phyloP scores from a whole-genome alignment of 768 basidiomycete genomes.

The Amyloporia xantha region DNA sequence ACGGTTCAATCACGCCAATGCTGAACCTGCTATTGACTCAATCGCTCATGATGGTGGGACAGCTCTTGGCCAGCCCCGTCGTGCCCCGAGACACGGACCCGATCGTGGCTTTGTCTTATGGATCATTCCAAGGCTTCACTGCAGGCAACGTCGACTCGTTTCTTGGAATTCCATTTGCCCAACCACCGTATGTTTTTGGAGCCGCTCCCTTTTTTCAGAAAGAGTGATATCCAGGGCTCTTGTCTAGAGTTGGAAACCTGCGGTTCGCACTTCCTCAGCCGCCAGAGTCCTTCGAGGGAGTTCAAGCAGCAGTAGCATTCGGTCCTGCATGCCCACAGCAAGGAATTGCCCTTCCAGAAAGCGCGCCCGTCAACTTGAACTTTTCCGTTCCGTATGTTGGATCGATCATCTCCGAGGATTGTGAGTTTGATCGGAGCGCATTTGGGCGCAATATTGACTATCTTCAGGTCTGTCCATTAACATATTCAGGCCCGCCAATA shows the following conservation, averaged over 20 bases:
- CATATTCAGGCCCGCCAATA: background rate
- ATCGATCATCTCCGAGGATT: background rate
- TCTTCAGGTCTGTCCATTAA: background rate
- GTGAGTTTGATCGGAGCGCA: background rate
- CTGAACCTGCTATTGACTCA: too few species aligned
- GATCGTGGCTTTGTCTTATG: background rate
- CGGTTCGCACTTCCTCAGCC: slow-evolving; percentile 1
- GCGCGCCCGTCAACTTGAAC: background rate
- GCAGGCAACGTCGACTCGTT: background rate
- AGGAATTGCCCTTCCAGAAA: slow-evolving; percentile 1
- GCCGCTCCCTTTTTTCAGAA: too few species aligned
- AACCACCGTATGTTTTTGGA: background rate
- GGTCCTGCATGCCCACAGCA: slow-evolving; percentile 4
- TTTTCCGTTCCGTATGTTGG: background rate
- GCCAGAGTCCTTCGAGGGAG: background rate
- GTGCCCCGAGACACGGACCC: background rate
- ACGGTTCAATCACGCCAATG: too few species aligned
- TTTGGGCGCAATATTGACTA: too few species aligned
- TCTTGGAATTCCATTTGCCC: slow-evolving; percentile 1
- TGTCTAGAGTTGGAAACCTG: background rate
- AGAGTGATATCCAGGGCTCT: too few species aligned
- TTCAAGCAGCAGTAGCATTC: background rate
- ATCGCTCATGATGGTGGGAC: too few species aligned
- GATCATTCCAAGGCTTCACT: background rate
- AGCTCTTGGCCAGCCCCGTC: background rate